phyloP scores from a whole-genome alignment of 2,329 filamentous ascomycete species.

The Ophiostoma montium region DNA sequence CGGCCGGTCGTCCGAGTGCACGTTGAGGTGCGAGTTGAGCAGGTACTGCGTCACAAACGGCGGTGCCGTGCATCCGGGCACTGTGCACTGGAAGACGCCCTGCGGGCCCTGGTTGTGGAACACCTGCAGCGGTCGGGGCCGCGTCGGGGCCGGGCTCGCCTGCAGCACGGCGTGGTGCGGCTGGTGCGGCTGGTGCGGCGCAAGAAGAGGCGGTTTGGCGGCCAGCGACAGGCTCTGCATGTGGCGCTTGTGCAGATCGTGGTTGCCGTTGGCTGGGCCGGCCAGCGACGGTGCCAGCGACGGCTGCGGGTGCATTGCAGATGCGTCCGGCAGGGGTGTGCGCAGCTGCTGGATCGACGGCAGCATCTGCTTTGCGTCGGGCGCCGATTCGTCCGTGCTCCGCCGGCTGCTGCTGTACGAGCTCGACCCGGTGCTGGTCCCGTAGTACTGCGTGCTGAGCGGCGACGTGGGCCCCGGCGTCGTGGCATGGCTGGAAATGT shows the following conservation, averaged over 20 bases:
- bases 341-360: neutral
- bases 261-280: neutral
- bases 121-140: neutral
- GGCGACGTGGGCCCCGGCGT: no score
- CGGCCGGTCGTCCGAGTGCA: constrained; percentile 50
- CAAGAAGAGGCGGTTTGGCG: neutral
- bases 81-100: constrained; percentile 43
- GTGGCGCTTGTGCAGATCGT: neutral
- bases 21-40: constrained; percentile 65
- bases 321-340: neutral
- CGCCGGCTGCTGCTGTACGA: neutral
- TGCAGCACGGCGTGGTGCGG: neutral
- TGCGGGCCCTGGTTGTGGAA: constrained; percentile 6
- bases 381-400: neutral
- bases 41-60: constrained; percentile 69
- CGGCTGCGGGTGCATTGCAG: neutral
- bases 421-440: no score
- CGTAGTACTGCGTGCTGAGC: no score
- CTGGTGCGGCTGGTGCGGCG: neutral
- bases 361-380: constrained; percentile 30
- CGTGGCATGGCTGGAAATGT: no score
- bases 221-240: neutral
- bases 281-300: neutral
- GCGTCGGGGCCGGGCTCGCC: neutral
- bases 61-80: constrained; percentile 50